Evolutionary conservation across 352 stramenopile genomes (phyloP).

Genomic region (Phytophthora hybrid): DNA sequence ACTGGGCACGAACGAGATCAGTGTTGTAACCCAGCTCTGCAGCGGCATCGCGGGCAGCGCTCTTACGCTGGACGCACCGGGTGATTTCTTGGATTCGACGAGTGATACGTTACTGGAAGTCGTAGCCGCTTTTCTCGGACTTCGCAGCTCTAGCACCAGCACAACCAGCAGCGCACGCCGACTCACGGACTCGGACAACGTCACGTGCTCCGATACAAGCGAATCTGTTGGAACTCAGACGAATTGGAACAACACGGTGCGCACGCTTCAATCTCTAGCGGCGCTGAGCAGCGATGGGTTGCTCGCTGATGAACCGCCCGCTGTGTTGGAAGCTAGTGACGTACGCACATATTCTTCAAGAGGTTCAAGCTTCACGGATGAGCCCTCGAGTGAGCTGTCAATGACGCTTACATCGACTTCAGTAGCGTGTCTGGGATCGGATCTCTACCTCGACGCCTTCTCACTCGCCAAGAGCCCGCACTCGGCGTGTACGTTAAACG

Average conservation of each 20-base stretch:
- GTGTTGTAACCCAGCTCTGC: conserved; percentile 50
- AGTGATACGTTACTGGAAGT: conserved; percentile 53
- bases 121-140: conserved; percentile 50
- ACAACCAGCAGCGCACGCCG: conserved; percentile 8
- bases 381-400: conserved; percentile 20
- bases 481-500: conserved; percentile 50
- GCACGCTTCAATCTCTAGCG: conserved; percentile 60
- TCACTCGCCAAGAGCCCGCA: conserved; percentile 48
- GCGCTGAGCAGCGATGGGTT: conserved; percentile 62
- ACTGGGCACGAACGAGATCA: conserved; percentile 44
- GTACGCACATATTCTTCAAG: conserved; percentile 50
- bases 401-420: conserved; percentile 58
- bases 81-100: conserved; percentile 52
- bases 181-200: conserved; percentile 15
- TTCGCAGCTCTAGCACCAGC: conserved; percentile 22
- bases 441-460: conserved; percentile 65
- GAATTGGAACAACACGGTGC: conserved; percentile 47
- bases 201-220: conserved; percentile 4
- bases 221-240: conserved; percentile 32
- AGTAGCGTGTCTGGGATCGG: conserved; percentile 49
- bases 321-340: conserved; percentile 35
- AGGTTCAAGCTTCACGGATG: conserved; percentile 30
- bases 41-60: conserved; percentile 55
- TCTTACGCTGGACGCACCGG: conserved; percentile 47
- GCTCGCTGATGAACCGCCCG: conserved; percentile 48